Evolutionary conservation across 768 basidiomycete species (phyloP).

Genomic region (Rhizopogon vinicolor): DNA sequence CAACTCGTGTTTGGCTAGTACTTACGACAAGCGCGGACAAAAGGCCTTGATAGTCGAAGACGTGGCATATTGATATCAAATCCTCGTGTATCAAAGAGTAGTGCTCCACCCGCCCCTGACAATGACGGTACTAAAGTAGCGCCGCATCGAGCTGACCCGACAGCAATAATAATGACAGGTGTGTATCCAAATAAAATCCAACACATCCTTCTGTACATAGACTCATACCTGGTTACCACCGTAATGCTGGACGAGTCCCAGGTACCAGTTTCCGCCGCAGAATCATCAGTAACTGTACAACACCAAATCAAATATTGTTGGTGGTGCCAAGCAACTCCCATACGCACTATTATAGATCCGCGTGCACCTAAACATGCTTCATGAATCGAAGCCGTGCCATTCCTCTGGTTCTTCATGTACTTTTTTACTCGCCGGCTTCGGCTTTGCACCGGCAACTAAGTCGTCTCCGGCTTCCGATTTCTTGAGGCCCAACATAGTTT

Average conservation of each 20-base stretch:
- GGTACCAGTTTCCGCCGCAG: no score
- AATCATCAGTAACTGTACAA: no score
- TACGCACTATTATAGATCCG: not conserved
- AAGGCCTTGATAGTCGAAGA: not conserved
- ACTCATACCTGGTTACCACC: no score
- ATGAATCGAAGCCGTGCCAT: slow-evolving; percentile 35
- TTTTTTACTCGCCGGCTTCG: slow-evolving; percentile 22
- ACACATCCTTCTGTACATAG: not conserved
- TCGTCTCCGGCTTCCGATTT: slow-evolving; percentile 58
- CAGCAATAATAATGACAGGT: no score
- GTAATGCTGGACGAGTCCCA: no score
- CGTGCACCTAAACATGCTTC: not conserved
- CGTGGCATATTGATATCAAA: not conserved
- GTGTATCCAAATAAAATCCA: not conserved
- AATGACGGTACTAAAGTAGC: no score
- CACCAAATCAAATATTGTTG: no score
- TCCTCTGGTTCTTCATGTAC: slow-evolving; percentile 27
- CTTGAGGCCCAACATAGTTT: slow-evolving; percentile 64
- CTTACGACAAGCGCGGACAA: not conserved
- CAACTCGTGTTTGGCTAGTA: not conserved
- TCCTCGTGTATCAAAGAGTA: no score
- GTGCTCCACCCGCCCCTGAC: no score
- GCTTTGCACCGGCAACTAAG: slow-evolving; percentile 36
- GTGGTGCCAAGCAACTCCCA: no score
- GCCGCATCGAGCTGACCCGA: no score